phyloP scores from a whole-genome alignment of 192 early-diverging fungal genomes.

The Pilobolus umbonatus region DNA sequence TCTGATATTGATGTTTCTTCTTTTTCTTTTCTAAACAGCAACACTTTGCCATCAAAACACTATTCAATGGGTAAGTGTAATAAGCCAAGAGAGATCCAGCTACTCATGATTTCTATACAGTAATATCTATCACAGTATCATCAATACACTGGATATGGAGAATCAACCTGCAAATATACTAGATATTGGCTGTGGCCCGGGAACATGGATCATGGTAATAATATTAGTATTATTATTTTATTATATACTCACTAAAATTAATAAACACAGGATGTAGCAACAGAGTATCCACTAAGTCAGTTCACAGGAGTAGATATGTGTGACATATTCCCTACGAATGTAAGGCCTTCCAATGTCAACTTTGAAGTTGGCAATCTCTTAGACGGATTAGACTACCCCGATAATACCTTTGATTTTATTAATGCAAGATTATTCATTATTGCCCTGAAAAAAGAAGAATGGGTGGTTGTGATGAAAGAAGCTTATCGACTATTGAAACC shows the following conservation, averaged over 20 bases:
- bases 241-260: background rate
- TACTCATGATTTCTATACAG: no score
- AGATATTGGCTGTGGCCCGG: constrained; percentile 40
- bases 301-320: constrained; percentile 35
- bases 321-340: constrained; percentile 32
- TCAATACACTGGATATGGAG: no score
- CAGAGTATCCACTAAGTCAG: constrained; percentile 21
- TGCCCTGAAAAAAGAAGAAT: constrained; percentile 18
- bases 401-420: constrained; percentile 35
- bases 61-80: no score
- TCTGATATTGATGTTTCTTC: no score
- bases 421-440: constrained; percentile 26
- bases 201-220: constrained; percentile 32
- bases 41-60: no score
- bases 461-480: constrained; percentile 22
- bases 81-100: no score
- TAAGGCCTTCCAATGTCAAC: constrained; percentile 33
- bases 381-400: constrained; percentile 21
- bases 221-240: background rate
- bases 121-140: no score
- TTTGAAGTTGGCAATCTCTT: constrained; percentile 25
- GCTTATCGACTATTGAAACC: constrained; percentile 26
- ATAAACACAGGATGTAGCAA: constrained; percentile 30
- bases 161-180: constrained; percentile 19
- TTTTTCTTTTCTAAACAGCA: no score